Conservation (phyloP, 805 yeast genomes). For the Nakazawaea populi region DNA sequence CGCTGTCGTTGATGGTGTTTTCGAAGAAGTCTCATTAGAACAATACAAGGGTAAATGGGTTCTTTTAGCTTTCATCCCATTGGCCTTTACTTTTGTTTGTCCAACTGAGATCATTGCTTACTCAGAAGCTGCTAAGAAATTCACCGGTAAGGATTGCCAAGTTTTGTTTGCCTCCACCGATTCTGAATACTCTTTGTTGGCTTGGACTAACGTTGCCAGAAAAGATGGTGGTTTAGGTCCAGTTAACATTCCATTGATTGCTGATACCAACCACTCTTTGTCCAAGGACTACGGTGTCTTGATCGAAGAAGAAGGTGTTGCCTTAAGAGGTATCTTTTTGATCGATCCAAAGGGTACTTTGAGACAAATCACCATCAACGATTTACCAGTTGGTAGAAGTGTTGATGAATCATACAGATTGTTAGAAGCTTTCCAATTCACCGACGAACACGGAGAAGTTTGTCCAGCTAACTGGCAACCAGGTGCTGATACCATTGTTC, state of each 20-base stretch:
- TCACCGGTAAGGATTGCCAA: constrained; percentile 80
- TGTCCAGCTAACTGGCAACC: constrained; percentile 99
- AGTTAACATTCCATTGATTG: constrained; percentile 87
- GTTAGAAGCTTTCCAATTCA: constrained; percentile 99
- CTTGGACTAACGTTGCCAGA: constrained; percentile 97
- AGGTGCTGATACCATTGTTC: constrained; percentile 90
- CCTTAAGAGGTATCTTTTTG: constrained; percentile 96
- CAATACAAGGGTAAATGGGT: constrained; percentile 99
- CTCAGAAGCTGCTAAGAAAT: constrained; percentile 91
- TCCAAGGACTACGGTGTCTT: constrained; percentile 97
- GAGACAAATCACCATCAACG: constrained; percentile 97
- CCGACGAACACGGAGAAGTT: constrained; percentile 98
- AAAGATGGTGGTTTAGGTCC: constrained; percentile 98
- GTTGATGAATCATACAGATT: constrained; percentile 98
- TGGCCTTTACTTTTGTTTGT: constrained; percentile 99
- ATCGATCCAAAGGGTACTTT: constrained; percentile 93
- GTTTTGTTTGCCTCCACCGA: constrained; percentile 96
- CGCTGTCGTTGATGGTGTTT: constrained; percentile 94
- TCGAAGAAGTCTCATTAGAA: constrained; percentile 92
- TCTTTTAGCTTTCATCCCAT: constrained; percentile 91
- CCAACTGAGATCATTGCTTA: constrained; percentile 99
- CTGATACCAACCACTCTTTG: constrained; percentile 95
- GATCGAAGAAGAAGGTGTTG: constrained; percentile 93
- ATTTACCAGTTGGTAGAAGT: constrained; percentile 98
- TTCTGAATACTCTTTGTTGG: constrained; percentile 94